phyloP scores from a whole-genome alignment of 2,329 filamentous ascomycete genomes.

The Apiospora rasikravindrae region DNA sequence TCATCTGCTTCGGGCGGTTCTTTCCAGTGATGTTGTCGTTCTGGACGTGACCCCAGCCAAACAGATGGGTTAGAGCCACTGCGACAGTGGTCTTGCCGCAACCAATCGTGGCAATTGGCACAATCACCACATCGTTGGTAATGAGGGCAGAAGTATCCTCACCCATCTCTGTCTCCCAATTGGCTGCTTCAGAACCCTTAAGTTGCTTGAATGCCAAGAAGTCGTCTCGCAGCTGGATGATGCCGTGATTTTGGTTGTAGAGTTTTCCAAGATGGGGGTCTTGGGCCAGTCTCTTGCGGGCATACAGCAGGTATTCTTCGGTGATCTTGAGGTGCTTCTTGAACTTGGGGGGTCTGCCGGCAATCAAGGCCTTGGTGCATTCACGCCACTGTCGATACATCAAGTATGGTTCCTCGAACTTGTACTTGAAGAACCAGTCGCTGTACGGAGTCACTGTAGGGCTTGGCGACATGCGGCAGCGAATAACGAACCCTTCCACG shows the following conservation, averaged over 20 bases:
- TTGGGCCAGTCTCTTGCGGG: slow-evolving; percentile 71
- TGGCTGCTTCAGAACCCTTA: slow-evolving; percentile 88
- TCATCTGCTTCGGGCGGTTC: slow-evolving; percentile 79
- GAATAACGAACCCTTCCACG: slow-evolving; percentile 95
- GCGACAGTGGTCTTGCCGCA: slow-evolving; percentile 97
- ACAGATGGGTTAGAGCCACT: slow-evolving; percentile 79
- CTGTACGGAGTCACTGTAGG: slow-evolving; percentile 60
- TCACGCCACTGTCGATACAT: slow-evolving; percentile 99
- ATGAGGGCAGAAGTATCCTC: slow-evolving; percentile 59
- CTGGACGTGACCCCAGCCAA: slow-evolving; percentile 91
- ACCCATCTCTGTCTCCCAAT: slow-evolving; percentile 66
- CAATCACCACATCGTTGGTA: slow-evolving; percentile 75
- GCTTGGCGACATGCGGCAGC: slow-evolving; percentile 74
- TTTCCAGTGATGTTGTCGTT: slow-evolving; percentile 94
- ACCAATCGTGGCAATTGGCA: slow-evolving; percentile 90
- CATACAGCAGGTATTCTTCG: slow-evolving; percentile 86
- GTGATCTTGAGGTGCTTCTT: slow-evolving; percentile 92
- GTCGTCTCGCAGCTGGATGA: slow-evolving; percentile 87
- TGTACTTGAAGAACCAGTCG: slow-evolving; percentile 99
- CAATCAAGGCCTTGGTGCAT: slow-evolving; percentile 88
- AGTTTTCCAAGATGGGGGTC: slow-evolving; percentile 70
- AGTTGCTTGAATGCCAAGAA: slow-evolving; percentile 85
- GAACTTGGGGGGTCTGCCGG: slow-evolving; percentile 73
- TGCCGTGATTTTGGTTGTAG: slow-evolving; percentile 91
- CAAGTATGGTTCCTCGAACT: slow-evolving; percentile 97